phyloP scores from a whole-genome alignment of 2,329 filamentous ascomycete genomes.

The Penicillium paneum region DNA sequence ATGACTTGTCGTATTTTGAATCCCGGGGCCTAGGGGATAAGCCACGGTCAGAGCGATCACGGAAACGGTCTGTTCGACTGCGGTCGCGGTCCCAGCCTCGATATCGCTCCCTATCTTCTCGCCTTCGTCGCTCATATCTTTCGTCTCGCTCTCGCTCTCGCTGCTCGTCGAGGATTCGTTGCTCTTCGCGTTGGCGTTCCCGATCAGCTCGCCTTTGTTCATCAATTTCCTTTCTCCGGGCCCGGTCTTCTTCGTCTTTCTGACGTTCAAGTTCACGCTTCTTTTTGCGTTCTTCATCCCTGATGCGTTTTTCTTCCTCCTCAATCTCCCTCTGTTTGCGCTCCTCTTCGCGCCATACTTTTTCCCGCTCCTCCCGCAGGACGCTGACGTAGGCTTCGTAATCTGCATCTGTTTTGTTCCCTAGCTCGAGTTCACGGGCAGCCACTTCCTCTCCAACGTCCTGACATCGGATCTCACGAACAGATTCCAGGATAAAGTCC shows the following conservation, averaged over 20 bases:
- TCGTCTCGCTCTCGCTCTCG: conserved; percentile 51
- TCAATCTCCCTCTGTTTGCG: conserved; percentile 53
- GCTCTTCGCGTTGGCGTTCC: conserved; percentile 51
- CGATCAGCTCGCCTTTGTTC: conserved; percentile 50
- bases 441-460: conserved; percentile 60
- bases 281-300: conserved; percentile 43
- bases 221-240: conserved; percentile 51
- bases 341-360: conserved; percentile 48
- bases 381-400: conserved; percentile 55
- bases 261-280: conserved; percentile 44
- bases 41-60: conserved; percentile 34
- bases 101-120: conserved; percentile 47
- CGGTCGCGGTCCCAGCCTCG: conserved; percentile 39
- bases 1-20: conserved; percentile 31
- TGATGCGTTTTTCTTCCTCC: conserved; percentile 40
- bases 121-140: conserved; percentile 43
- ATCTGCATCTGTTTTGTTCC: conserved; percentile 59
- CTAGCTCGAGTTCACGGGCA: conserved; percentile 52
- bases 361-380: conserved; percentile 52
- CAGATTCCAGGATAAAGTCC: conserved; percentile 51
- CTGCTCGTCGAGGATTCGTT: conserved; percentile 53
- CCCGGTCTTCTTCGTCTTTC: conserved; percentile 45
- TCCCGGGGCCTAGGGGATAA: conserved; percentile 31
- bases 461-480: conserved; percentile 56
- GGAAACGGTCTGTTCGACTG: conserved; percentile 35